Conservation (phyloP, 169 alveolate species). For the Plasmodium relictum region DNA sequence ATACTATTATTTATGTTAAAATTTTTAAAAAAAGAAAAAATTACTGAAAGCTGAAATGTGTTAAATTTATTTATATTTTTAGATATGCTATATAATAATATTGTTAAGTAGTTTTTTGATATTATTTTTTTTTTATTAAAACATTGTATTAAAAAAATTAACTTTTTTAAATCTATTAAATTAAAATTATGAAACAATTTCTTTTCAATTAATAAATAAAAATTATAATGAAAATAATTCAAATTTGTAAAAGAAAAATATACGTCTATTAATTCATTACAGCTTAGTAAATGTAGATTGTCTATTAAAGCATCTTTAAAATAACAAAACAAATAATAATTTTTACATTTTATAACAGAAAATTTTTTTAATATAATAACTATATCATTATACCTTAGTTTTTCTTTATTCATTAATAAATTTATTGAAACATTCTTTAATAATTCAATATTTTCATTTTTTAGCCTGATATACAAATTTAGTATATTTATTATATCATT, state of each 20-base stretch:
- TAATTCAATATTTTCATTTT: constrained; percentile 57
- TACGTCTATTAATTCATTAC: constrained; percentile 57
- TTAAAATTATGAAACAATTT: constrained; percentile 67
- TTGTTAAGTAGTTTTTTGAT: constrained; percentile 70
- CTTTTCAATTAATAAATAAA: constrained; percentile 76
- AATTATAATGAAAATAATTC: constrained; percentile 76
- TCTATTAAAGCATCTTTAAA: constrained; percentile 66
- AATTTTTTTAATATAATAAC: constrained; percentile 53
- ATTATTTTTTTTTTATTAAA: constrained; percentile 68
- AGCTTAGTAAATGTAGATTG: constrained; percentile 44
- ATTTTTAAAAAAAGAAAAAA: constrained; percentile 65
- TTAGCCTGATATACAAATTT: constrained; percentile 56
- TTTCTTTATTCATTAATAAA: constrained; percentile 71
- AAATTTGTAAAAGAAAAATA: constrained; percentile 68
- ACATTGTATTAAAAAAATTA: constrained; percentile 65
- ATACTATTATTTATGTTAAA: constrained; percentile 65
- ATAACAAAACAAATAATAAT: constrained; percentile 73
- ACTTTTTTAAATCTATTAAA: constrained; percentile 41
- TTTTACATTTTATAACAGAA: constrained; percentile 76
- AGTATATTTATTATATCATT: constrained; percentile 43
- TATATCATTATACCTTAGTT: constrained; percentile 57
- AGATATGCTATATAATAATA: constrained; percentile 74
- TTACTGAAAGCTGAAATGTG: constrained; percentile 63
- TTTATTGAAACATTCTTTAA: constrained; percentile 47
- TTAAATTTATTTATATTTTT: constrained; percentile 60